Conservation (phyloP, 2,329 filamentous ascomycete species). For the Verticillium nonalfalfae region DNA sequence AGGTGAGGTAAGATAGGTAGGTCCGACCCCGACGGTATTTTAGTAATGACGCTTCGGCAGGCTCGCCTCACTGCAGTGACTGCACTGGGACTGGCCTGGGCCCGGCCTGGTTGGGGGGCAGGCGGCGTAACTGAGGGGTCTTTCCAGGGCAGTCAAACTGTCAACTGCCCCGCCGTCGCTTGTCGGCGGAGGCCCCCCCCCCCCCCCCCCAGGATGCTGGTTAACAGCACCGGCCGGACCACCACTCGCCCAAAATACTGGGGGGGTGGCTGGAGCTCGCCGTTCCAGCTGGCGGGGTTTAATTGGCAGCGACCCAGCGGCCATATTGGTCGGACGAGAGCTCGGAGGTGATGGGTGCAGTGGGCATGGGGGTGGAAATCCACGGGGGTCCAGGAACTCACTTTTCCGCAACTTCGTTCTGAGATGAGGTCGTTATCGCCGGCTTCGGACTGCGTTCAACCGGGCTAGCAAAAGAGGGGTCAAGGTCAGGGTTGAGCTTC, state of each 20-base stretch:
- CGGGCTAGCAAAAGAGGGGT: background rate
- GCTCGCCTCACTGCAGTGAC: background rate
- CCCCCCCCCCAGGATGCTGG: background rate
- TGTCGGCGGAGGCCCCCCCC: background rate
- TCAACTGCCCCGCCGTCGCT: background rate
- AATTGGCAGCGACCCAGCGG: background rate
- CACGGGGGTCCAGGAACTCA: background rate
- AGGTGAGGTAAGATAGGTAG: conserved; percentile 1
- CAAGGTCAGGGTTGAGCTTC: background rate
- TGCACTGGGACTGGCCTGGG: background rate
- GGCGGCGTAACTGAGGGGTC: background rate
- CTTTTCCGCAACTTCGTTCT: background rate
- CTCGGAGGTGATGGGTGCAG: background rate
- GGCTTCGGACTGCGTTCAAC: background rate
- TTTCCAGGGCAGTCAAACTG: background rate
- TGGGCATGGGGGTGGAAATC: background rate
- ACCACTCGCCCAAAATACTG: background rate
- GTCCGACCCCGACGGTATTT: conserved; percentile 8
- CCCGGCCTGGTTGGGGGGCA: background rate
- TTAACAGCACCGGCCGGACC: background rate
- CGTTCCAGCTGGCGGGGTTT: background rate
- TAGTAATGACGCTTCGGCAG: conserved; percentile 13
- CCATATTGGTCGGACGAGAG: background rate
- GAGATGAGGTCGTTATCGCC: background rate
- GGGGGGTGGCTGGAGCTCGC: background rate